These are phyloP conservation scores for Fusarium vanettenii DNA, from an alignment of 2,329 filamentous ascomycete genomes.

Conservation along the genomic window DNA sequence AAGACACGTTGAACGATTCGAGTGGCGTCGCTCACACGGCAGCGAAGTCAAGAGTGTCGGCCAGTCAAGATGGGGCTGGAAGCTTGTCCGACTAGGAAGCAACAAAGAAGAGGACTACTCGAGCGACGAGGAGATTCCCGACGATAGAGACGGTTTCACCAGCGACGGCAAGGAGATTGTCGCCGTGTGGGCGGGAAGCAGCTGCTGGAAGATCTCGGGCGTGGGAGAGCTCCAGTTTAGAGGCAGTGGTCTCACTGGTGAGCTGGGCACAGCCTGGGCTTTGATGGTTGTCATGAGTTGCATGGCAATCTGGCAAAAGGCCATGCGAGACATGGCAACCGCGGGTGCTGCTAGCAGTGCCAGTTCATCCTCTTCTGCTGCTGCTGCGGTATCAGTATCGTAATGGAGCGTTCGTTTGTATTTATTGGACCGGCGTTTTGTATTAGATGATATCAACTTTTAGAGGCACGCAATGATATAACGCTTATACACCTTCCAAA, in stretches of 20 bases:
- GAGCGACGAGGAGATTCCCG: conserved; percentile 5
- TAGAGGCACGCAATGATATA: not conserved
- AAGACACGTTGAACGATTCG: conserved; percentile 29
- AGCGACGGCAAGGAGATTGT: conserved; percentile 41
- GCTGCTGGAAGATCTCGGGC: conserved; percentile 16
- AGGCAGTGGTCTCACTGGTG: conserved; percentile 42
- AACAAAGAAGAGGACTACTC: conserved; percentile 11
- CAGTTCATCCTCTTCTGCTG: not conserved
- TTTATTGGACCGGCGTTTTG: not conserved
- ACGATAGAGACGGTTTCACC: conserved; percentile 28
- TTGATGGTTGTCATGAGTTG: conserved; percentile 44
- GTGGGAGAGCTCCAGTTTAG: conserved; percentile 42
- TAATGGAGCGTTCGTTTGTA: not conserved
- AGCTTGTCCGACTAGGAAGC: conserved; percentile 38
- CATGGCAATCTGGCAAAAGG: conserved; percentile 38
- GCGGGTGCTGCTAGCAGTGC: conserved; percentile 7
- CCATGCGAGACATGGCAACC: conserved; percentile 14
- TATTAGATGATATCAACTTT: conserved; percentile 1
- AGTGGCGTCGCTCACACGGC: conserved; percentile 38
- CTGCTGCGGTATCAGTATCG: not conserved
- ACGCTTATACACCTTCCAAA: not conserved
- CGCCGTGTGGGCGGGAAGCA: conserved; percentile 36
- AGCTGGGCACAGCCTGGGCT: conserved; percentile 38
- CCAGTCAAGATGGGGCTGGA: conserved; percentile 33
- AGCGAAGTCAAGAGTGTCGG: conserved; percentile 36